These are phyloP conservation scores for Gyromitra esculenta DNA, from an alignment of 2,329 filamentous ascomycete genomes.

Conservation along the genomic window DNA sequence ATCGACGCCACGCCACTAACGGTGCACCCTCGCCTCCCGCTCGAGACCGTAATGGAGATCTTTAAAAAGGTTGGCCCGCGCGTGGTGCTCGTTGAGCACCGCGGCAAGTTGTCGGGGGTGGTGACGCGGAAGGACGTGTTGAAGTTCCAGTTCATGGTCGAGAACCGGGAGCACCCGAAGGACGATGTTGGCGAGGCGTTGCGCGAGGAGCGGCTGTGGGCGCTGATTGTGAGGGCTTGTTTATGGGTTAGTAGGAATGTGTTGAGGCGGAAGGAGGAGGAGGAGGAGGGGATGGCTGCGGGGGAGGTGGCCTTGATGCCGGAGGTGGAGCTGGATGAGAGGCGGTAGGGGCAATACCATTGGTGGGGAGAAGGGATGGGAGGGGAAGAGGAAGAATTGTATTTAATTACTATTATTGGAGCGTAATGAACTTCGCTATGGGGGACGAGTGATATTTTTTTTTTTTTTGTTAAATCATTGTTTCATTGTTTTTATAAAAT, in stretches of 20 bases:
- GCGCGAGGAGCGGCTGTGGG: slow-evolving; percentile 74
- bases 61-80: slow-evolving; percentile 98
- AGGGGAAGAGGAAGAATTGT: background rate
- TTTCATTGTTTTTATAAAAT: too few species aligned
- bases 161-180: slow-evolving; percentile 79
- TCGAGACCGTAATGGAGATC: slow-evolving; percentile 98
- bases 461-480: too few species aligned
- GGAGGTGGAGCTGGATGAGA: slow-evolving; percentile 28
- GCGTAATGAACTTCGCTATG: too few species aligned
- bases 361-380: background rate
- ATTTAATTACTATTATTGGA: too few species aligned
- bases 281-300: background rate
- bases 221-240: slow-evolving; percentile 65
- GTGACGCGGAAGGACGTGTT: slow-evolving; percentile 97
- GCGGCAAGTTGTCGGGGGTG: slow-evolving; percentile 81
- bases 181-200: slow-evolving; percentile 67
- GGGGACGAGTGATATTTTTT: too few species aligned
- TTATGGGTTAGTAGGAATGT: slow-evolving; percentile 71
- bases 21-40: slow-evolving; percentile 86
- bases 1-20: slow-evolving; percentile 89
- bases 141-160: slow-evolving; percentile 96
- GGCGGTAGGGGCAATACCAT: background rate
- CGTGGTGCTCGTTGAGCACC: slow-evolving; percentile 91
- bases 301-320: slow-evolving; percentile 10
- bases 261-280: slow-evolving; percentile 58